These are phyloP conservation scores for Aspergillus arachidicola DNA, from an alignment of 2,329 filamentous ascomycete species.

Conservation along the genomic window DNA sequence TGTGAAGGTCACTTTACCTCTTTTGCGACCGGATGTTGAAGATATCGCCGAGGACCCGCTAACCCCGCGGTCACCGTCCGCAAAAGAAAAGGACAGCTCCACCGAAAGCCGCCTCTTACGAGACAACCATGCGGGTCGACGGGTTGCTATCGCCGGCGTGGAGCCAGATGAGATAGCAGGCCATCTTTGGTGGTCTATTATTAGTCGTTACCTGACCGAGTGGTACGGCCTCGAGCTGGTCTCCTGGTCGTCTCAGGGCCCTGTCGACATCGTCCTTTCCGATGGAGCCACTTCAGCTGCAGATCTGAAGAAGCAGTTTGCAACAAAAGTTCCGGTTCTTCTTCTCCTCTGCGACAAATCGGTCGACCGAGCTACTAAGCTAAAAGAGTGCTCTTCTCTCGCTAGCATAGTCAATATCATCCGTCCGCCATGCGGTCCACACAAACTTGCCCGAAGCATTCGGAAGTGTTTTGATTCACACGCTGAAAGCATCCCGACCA, in stretches of 20 bases:
- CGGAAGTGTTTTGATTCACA: conserved; percentile 30
- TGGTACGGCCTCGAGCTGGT: conserved; percentile 43
- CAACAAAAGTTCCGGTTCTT: conserved; percentile 32
- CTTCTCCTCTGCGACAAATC: conserved; percentile 42
- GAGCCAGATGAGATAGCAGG: conserved; percentile 21
- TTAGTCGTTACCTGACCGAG: conserved; percentile 36
- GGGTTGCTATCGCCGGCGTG: conserved; percentile 33
- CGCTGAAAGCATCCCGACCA: conserved; percentile 4
- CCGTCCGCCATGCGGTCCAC: conserved; percentile 43
- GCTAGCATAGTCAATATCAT: conserved; percentile 41
- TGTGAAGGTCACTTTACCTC: conserved; percentile 53
- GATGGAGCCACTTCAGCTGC: conserved; percentile 32
- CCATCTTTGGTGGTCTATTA: conserved; percentile 29
- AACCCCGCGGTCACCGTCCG: conserved; percentile 13
- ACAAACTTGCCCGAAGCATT: conserved; percentile 44
- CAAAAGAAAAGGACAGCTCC: conserved; percentile 22
- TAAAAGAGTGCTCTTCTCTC: conserved; percentile 31
- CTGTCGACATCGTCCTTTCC: conserved; percentile 40
- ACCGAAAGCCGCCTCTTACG: conserved; percentile 29
- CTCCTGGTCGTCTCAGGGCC: conserved; percentile 26
- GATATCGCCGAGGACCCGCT: conserved; percentile 17
- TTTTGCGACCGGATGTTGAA: conserved; percentile 35
- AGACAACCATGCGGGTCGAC: conserved; percentile 28
- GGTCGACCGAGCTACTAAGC: conserved; percentile 35
- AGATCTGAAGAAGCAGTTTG: conserved; percentile 18